phyloP scores from a whole-genome alignment of 2,329 filamentous ascomycete species.

The Fusarium verrucosum region DNA sequence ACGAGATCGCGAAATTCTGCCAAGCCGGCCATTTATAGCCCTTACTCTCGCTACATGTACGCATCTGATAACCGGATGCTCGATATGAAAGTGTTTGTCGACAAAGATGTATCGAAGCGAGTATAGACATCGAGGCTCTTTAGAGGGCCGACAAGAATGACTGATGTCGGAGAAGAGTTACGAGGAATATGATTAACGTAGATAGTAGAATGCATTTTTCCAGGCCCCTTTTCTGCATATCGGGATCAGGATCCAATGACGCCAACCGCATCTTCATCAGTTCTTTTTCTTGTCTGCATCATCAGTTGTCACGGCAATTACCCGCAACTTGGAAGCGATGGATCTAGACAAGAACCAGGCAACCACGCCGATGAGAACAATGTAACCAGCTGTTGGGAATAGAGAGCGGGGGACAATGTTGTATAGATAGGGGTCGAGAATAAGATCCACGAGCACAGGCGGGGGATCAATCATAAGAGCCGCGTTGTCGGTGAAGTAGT shows the following conservation, averaged over 20 bases:
- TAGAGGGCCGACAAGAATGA: constrained; percentile 28
- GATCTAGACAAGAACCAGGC: constrained; percentile 57
- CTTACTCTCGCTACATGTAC: constrained; percentile 15
- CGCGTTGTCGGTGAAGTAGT: constrained; percentile 81
- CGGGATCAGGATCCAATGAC: constrained; percentile 25
- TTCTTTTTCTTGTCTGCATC: constrained; percentile 53
- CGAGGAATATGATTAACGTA: constrained; percentile 41
- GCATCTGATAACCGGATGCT: constrained; percentile 16
- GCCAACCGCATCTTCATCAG: constrained; percentile 25
- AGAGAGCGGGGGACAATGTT: constrained; percentile 84
- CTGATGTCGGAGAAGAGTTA: constrained; percentile 32
- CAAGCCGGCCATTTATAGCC: constrained; percentile 17
- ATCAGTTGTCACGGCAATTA: constrained; percentile 40
- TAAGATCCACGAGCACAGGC: constrained; percentile 79
- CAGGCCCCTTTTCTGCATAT: constrained; percentile 23
- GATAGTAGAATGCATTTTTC: constrained; percentile 45
- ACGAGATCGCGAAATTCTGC: constrained; percentile 26
- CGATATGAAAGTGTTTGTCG: constrained; percentile 17
- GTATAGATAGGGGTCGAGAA: constrained; percentile 85
- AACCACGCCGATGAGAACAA: constrained; percentile 66
- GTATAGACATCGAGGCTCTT: constrained; percentile 26
- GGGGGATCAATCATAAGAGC: constrained; percentile 79
- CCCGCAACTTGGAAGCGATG: constrained; percentile 43
- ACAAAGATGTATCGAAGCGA: constrained; percentile 19
- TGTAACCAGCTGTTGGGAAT: constrained; percentile 74